Evolutionary conservation across 2,329 filamentous ascomycete genomes (phyloP).

Genomic region (Cladophialophora chaetospira): DNA sequence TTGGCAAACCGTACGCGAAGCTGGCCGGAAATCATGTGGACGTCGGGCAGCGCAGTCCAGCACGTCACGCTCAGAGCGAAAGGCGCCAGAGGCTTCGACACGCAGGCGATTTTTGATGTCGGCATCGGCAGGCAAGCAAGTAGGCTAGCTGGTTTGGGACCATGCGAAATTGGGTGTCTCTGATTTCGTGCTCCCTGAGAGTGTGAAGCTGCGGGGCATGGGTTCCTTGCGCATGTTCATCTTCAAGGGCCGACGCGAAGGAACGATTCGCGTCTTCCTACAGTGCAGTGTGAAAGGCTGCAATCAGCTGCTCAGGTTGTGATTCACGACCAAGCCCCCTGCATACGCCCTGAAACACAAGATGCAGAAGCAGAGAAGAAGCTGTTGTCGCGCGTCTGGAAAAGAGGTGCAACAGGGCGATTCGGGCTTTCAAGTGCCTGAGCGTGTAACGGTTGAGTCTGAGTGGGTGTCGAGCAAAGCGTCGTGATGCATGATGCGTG

Average conservation of each 20-base stretch:
- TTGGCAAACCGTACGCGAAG: constrained; percentile 8
- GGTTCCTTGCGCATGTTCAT: constrained; percentile 11
- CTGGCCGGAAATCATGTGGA: constrained; percentile 3
- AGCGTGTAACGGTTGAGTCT: constrained; percentile 22
- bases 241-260: neutral
- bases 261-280: neutral
- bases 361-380: neutral
- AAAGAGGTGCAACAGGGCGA: constrained; percentile 4
- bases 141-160: neutral
- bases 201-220: neutral
- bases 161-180: constrained; percentile 26
- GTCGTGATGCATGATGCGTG: constrained; percentile 10
- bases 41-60: no score
- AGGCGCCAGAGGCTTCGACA: neutral
- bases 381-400: constrained; percentile 22
- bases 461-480: constrained; percentile 11
- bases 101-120: neutral
- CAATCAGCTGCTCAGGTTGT: neutral
- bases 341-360: neutral
- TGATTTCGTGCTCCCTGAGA: constrained; percentile 24
- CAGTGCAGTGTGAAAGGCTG: neutral
- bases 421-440: constrained; percentile 3
- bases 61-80: no score
- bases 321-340: constrained; percentile 6
- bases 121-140: neutral